Base-by-base conservation (phyloP, 768 basidiomycete genomes). In the Boletus tomentosulus region DNA sequence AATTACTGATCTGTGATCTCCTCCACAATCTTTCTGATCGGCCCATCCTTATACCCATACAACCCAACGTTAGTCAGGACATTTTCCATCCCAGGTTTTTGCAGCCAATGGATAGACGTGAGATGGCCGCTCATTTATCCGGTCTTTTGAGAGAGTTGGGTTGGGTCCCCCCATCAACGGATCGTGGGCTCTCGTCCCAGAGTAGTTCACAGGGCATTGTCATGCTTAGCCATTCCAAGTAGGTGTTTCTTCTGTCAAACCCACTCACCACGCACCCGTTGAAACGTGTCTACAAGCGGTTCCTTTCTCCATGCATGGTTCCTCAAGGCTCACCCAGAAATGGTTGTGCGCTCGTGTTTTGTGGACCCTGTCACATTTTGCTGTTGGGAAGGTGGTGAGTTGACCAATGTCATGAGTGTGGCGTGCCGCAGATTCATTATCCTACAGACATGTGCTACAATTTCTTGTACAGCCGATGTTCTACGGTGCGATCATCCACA, bases 291-390 rank as follows among this genome's bases (percentile, higher is more conserved):
- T 13, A 48, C 8, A 58, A 88, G 87, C 63, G 89, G 90, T 1
- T 86, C 88, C 33, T 92, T 92, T 63, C 73, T 79, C 1, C 94
- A 97, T 67, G 87, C 87, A 6, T 97, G 95, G 95, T 76, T 95
- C 66, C 73, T 97, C 44, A 97, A 96, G 68, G 79, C 79, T 19
- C 75, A 84, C 50, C 86, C 91, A 1, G 71, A 80, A 19, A 76
- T 96, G 61, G 73, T 87, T 44, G 72, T 74, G 1, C 80, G 92
- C 3, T 93, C 86, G 9, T 92, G 90, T 66, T 93, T 97, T 63
- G 86, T 94, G 31, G 95, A 98, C 64, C 92, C 95, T 9, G 87
- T 89, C 28, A 82, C 87, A 0, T 92, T 94, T 69, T 94, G 92
- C 68, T 83, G 87, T 6, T 98, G 93, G 93, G 94, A 97, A 79